phyloP scores from a whole-genome alignment of 495 filamentous ascomycete species.

The Amniculicola lignicola region DNA sequence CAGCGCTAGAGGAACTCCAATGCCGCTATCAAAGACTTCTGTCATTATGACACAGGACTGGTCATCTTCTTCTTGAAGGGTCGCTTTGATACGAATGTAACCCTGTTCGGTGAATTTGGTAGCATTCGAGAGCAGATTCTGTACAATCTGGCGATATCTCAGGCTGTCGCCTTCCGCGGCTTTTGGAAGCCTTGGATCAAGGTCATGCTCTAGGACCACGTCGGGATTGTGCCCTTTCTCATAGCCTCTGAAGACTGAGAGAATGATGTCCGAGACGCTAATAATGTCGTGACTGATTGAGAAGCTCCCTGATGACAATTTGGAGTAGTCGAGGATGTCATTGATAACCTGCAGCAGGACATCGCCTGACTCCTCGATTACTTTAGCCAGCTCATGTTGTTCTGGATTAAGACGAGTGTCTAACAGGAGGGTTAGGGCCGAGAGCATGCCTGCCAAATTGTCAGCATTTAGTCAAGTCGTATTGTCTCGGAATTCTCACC shows the following conservation, averaged over 20 bases:
- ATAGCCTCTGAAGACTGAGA: conserved; percentile 53
- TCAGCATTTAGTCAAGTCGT: background rate
- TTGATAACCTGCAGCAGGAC: conserved; percentile 52
- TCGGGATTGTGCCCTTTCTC: conserved; percentile 43
- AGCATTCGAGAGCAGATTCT: conserved; percentile 50
- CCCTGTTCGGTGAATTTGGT: conserved; percentile 51
- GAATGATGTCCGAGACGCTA: conserved; percentile 46
- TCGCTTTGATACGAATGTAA: conserved; percentile 38
- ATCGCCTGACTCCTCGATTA: conserved; percentile 50
- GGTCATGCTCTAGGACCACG: conserved; percentile 40
- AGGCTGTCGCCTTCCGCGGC: conserved; percentile 48
- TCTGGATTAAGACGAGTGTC: conserved; percentile 43
- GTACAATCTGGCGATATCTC: conserved; percentile 49
- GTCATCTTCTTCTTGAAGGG: conserved; percentile 43
- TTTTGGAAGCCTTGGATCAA: conserved; percentile 45
- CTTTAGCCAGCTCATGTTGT: conserved; percentile 48
- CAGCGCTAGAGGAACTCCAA: conserved; percentile 13
- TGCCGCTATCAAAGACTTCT: conserved; percentile 33
- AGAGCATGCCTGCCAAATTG: conserved; percentile 43
- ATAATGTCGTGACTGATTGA: conserved; percentile 47
- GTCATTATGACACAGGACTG: conserved; percentile 49
- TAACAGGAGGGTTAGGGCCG: conserved; percentile 46
- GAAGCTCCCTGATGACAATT: conserved; percentile 48
- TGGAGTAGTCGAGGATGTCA: conserved; percentile 54
- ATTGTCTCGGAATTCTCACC: conserved; percentile 12